Evolutionary conservation across 352 stramenopile genomes (phyloP), one percentile per base, ranked within the genome.

Genomic region (Nothophytophthora sp.): DNA sequence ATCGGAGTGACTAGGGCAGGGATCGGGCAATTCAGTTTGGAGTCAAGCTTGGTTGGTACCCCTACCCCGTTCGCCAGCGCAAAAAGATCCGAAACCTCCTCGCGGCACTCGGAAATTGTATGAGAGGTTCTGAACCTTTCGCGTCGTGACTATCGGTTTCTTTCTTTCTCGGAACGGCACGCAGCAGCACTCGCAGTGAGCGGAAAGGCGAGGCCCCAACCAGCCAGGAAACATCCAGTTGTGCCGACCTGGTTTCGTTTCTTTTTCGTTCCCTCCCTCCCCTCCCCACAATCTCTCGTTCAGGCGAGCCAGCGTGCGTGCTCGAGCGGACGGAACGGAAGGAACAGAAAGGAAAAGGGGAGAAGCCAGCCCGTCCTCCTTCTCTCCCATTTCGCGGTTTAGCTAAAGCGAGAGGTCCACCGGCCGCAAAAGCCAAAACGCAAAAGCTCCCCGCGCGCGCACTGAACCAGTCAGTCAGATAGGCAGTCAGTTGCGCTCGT

Each of bases 221-320:
- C n/a, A n/a, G n/a, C n/a, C n/a, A n/a, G n/a, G n/a, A 42, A 42
- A 42, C 36, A 42, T 42, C 36, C 36, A 42, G 36, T 42, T 42
- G 12, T 23, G 15, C 35, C 30, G 18, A 11, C n/a, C n/a, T n/a
- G n/a, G n/a, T n/a, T 11, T 7, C 36, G 5, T n/a, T 41, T 28
- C 18, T 39, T 18, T 42, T 10, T 22, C 36, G 29, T 42, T 37
- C 29, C 36, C 36, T 22, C 36, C 36, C 29, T 42, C 25, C 29
- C 36, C 36, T 28, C 36, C 35, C 16, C 11, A n/a, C n/a, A n/a
- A n/a, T n/a, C n/a, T n/a, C n/a, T n/a, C n/a, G n/a, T n/a, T n/a
- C n/a, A n/a, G n/a, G n/a, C n/a, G n/a, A n/a, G n/a, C n/a, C n/a
- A n/a, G n/a, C n/a, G n/a, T n/a, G n/a, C n/a, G n/a, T n/a, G n/a